These are phyloP conservation scores for Telfairia occidentalis DNA, from an alignment of 331 rosid genomes.

Conservation along the genomic window DNA sequence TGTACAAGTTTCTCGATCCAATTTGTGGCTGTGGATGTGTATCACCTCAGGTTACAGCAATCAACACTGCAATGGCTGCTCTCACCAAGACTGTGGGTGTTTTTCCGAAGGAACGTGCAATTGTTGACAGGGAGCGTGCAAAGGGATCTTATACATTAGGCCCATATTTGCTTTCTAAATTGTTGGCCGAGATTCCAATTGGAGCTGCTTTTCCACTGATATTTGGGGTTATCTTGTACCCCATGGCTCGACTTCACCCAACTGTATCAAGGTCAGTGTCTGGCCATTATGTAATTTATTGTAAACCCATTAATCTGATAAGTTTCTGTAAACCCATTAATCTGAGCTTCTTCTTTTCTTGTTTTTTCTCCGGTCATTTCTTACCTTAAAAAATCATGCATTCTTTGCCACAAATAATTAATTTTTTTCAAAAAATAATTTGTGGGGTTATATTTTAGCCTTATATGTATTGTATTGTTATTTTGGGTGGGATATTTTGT, in stretches of 20 bases:
- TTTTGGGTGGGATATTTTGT: neutral
- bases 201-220: slow-evolving; percentile 87
- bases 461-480: neutral
- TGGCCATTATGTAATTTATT: neutral
- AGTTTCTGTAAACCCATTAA: too few species aligned
- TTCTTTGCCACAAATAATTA: neutral
- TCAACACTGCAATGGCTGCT: slow-evolving; percentile 98
- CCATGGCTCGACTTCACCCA: slow-evolving; percentile 97
- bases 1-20: slow-evolving; percentile 14
- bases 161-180: slow-evolving; percentile 77
- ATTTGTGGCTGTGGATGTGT: slow-evolving; percentile 14
- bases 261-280: slow-evolving; percentile 46
- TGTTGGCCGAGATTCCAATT: slow-evolving; percentile 83
- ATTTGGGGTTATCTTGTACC: slow-evolving; percentile 81
- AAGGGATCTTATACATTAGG: slow-evolving; percentile 82
- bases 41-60: slow-evolving; percentile 73
- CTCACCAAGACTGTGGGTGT: slow-evolving; percentile 84
- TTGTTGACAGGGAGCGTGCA: slow-evolving; percentile 83
- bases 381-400: neutral
- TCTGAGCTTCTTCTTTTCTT: too few species aligned
- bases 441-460: neutral
- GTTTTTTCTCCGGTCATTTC: too few species aligned
- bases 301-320: too few species aligned
- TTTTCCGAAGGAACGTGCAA: slow-evolving; percentile 80
- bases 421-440: neutral